These are phyloP conservation scores for Fusarium multiceps DNA, from an alignment of 2,329 filamentous ascomycete genomes.

Conservation along the genomic window DNA sequence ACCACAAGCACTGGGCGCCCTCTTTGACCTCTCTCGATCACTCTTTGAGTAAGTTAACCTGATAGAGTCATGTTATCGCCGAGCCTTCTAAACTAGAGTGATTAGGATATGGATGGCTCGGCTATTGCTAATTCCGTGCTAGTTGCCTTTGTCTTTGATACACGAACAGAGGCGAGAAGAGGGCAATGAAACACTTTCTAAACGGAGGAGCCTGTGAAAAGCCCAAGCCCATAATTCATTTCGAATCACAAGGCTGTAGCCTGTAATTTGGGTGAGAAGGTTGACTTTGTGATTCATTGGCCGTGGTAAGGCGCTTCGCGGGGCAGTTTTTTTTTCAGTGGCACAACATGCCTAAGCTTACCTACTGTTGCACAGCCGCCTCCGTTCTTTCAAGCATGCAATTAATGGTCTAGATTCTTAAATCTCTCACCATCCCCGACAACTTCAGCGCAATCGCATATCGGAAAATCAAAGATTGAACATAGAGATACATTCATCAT, in stretches of 20 bases:
- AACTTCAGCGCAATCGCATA: conserved; percentile 14
- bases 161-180: conserved; percentile 19
- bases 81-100: background rate
- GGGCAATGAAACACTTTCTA: conserved; percentile 21
- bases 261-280: conserved; percentile 6
- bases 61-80: background rate
- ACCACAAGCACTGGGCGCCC: background rate
- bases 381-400: conserved; percentile 7
- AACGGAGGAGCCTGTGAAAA: background rate
- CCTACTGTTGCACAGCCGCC: conserved; percentile 28
- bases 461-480: background rate
- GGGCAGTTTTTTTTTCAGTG: conserved; percentile 26
- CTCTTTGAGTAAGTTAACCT: background rate
- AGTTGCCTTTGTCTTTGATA: conserved; percentile 6
- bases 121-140: conserved; percentile 18
- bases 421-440: conserved; percentile 28
- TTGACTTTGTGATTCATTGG: conserved; percentile 15
- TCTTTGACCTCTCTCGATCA: background rate
- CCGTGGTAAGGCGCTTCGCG: conserved; percentile 25
- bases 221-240: background rate
- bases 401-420: conserved; percentile 17
- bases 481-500: conserved; percentile 13
- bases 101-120: conserved; percentile 7
- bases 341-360: conserved; percentile 10
- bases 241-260: conserved; percentile 13